Conservation (phyloP, 2,329 filamentous ascomycete species). For the Pestalotiopsis sp. region DNA sequence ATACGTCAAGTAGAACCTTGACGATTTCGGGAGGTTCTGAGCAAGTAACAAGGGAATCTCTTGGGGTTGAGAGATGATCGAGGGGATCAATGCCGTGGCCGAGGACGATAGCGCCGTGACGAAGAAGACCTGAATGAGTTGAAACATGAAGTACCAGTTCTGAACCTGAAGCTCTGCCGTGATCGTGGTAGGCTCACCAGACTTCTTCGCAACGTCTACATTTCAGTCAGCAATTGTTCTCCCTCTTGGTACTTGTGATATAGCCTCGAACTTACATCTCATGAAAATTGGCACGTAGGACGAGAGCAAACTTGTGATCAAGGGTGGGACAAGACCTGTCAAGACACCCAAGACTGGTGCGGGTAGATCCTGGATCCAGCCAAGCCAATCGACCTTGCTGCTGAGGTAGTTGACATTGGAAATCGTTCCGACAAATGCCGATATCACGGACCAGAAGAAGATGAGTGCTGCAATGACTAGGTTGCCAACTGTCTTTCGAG, state of each 20-base stretch:
- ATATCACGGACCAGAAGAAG: constrained; percentile 79
- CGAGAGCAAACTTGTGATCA: constrained; percentile 81
- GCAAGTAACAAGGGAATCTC: constrained; percentile 54
- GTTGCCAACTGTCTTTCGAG: constrained; percentile 54
- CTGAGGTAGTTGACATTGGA: constrained; percentile 78
- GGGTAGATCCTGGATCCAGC: constrained; percentile 74
- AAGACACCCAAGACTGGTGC: constrained; percentile 70
- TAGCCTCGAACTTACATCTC: constrained; percentile 51
- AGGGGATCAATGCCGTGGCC: constrained; percentile 26
- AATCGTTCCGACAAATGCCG: constrained; percentile 79
- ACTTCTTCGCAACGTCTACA: constrained; percentile 65
- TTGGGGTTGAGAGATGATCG: constrained; percentile 28
- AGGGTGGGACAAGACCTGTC: constrained; percentile 77
- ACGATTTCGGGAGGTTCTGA: constrained; percentile 63
- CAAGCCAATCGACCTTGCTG: constrained; percentile 65
- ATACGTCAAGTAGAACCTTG: constrained; percentile 79
- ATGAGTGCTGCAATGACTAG: constrained; percentile 71
- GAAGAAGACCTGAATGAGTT: constrained; percentile 82
- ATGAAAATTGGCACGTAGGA: constrained; percentile 77
- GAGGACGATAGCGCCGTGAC: constrained; percentile 77
- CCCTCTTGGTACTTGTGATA: background rate
- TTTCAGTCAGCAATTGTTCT: constrained; percentile 16
- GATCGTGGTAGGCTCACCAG: constrained; percentile 70
- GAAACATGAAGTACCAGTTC: constrained; percentile 78
- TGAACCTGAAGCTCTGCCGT: constrained; percentile 76